Percentiles rank a stretch among this genome's conserved stretches.
Evolutionary conservation across 2,329 filamentous ascomycete species (phyloP).

Genomic region (Pestalotiopsis sp.): DNA sequence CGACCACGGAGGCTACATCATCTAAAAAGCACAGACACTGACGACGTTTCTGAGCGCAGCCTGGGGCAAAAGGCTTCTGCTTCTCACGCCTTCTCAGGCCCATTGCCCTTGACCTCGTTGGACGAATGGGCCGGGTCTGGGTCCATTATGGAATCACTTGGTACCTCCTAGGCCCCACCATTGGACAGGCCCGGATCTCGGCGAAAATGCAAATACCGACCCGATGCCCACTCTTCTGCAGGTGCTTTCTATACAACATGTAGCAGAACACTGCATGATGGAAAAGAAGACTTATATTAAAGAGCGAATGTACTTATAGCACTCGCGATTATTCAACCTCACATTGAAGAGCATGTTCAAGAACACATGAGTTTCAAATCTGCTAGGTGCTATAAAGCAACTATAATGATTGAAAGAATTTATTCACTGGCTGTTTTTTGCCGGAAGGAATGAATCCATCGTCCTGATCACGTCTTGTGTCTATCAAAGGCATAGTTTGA

Average conservation of each 20-base stretch:
- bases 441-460: background rate
- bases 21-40: background rate
- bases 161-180: background rate
- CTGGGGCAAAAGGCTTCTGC: background rate
- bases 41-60: background rate
- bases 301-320: too few relatives aligned
- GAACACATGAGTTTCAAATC: too few relatives aligned
- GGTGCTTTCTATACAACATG: too few relatives aligned
- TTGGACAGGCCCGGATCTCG: background rate
- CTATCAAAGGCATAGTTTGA: background rate
- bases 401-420: background rate
- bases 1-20: background rate
- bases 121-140: background rate
- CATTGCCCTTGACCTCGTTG: background rate
- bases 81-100: background rate
- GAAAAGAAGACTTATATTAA: too few relatives aligned
- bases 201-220: conserved; percentile 8
- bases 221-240: background rate
- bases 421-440: background rate
- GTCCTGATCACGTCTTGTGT: background rate
- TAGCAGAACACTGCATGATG: too few relatives aligned
- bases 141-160: background rate
- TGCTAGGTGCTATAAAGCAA: background rate
- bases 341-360: too few relatives aligned
- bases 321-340: too few relatives aligned